phyloP scores from a whole-genome alignment of 1,284 basidiomycete genomes.

The Cutaneotrichosporon arboriforme region DNA sequence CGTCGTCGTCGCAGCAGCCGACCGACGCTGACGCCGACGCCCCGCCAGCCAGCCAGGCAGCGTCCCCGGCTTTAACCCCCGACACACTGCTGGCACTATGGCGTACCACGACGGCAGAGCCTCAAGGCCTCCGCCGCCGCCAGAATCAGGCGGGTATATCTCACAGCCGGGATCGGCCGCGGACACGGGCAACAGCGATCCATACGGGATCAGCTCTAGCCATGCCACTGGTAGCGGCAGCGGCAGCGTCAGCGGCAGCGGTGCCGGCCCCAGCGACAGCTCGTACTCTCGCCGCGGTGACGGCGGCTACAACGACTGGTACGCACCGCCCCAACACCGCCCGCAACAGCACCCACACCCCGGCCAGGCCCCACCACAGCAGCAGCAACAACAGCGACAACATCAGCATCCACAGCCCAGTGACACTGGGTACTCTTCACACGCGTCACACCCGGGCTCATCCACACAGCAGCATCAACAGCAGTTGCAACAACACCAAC shows the following conservation, averaged over 20 bases:
- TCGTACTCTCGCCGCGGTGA: background rate
- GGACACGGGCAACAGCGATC: background rate
- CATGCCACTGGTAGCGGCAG: background rate
- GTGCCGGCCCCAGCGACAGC: background rate
- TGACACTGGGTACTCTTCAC: too few relatives aligned
- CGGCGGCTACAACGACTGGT: background rate
- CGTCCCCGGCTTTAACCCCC: background rate
- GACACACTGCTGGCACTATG: background rate
- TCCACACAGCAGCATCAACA: too few relatives aligned
- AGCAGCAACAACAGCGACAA: conserved; percentile 2
- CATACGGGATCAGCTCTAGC: background rate
- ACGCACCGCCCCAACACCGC: background rate
- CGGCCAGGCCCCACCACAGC: background rate
- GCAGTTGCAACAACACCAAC: too few relatives aligned
- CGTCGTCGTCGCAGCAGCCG: background rate
- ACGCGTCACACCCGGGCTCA: too few relatives aligned
- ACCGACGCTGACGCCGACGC: too few relatives aligned
- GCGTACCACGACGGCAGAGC: conserved; percentile 8
- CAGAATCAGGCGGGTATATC: too few relatives aligned
- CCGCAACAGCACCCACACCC: background rate
- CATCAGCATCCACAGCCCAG: background rate
- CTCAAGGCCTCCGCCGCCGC: background rate
- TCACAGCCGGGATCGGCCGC: too few relatives aligned
- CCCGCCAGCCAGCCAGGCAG: background rate
- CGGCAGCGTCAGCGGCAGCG: background rate